These are phyloP conservation scores for Yamadazyma blattariae DNA, from an alignment of 1,139 yeast genomes.

Conservation along the genomic window DNA sequence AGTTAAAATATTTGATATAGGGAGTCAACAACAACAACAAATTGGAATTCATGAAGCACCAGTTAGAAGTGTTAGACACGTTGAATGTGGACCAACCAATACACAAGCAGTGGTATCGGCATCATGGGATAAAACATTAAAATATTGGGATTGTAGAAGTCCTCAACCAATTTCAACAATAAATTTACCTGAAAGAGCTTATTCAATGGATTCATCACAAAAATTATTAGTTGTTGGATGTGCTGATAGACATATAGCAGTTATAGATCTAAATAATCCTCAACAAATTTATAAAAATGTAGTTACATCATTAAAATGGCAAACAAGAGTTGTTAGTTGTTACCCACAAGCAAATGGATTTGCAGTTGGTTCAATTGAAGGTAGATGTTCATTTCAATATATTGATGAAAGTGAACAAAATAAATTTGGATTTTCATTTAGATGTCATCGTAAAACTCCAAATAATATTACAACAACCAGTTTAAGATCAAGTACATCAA, in stretches of 20 bases:
- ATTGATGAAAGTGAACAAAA: conserved; percentile 79
- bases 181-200: conserved; percentile 85
- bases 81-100: conserved; percentile 77
- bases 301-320: conserved; percentile 87
- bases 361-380: conserved; percentile 92
- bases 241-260: conserved; percentile 81
- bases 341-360: conserved; percentile 89
- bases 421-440: conserved; percentile 79
- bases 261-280: conserved; percentile 81
- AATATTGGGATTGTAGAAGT: conserved; percentile 91
- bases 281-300: conserved; percentile 73
- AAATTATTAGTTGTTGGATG: conserved; percentile 87
- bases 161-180: conserved; percentile 83
- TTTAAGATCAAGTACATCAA: conserved; percentile 45
- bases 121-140: conserved; percentile 94
- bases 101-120: conserved; percentile 88
- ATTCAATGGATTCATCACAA: conserved; percentile 81
- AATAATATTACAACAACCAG: conserved; percentile 30
- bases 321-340: conserved; percentile 80
- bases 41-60: conserved; percentile 87
- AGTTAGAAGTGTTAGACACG: conserved; percentile 71
- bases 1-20: conserved; percentile 80
- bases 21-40: conserved; percentile 77
- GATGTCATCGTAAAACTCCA: conserved; percentile 77
- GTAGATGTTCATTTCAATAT: conserved; percentile 95